A percentile compares a stretch with the other conserved stretches of the same genome.
Evolutionary conservation across 352 stramenopile genomes (phyloP).

Genomic region (Globisporangium sylvaticum): DNA sequence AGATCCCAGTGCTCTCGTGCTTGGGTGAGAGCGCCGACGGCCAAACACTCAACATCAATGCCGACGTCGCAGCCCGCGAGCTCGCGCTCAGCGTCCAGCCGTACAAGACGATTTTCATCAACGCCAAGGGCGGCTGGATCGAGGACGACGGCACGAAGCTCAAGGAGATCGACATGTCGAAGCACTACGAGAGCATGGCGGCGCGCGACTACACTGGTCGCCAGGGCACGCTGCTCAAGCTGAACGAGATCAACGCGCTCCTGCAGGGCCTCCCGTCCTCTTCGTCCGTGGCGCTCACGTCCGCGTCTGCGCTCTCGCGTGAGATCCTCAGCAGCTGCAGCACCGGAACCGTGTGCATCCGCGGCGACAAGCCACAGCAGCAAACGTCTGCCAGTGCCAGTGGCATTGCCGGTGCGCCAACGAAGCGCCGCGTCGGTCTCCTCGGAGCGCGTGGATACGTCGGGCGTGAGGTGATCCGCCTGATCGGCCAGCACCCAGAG

Average conservation of each 20-base stretch:
- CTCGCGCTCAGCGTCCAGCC: slow-evolving; percentile 79
- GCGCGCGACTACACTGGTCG: slow-evolving; percentile 82
- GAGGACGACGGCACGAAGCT: slow-evolving; percentile 84
- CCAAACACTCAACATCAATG: slow-evolving; percentile 89
- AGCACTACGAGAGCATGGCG: slow-evolving; percentile 76
- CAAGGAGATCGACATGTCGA: slow-evolving; percentile 76
- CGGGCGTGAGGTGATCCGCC: slow-evolving; percentile 80
- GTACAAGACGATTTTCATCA: slow-evolving; percentile 88
- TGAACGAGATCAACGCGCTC: slow-evolving; percentile 88
- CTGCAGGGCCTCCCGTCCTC: slow-evolving; percentile 68
- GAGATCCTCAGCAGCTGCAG: slow-evolving; percentile 87
- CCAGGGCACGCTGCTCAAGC: slow-evolving; percentile 89
- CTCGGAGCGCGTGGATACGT: slow-evolving; percentile 86
- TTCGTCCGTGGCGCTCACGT: slow-evolving; percentile 86
- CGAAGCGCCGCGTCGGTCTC: slow-evolving; percentile 80
- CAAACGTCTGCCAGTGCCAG: slow-evolving; percentile 15
- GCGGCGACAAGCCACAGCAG: slow-evolving; percentile 33
- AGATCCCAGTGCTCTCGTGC: slow-evolving; percentile 86
- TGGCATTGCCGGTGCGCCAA: slow-evolving; percentile 18
- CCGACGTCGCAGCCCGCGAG: slow-evolving; percentile 79
- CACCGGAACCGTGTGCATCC: slow-evolving; percentile 79
- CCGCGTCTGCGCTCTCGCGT: slow-evolving; percentile 65
- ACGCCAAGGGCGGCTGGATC: slow-evolving; percentile 86
- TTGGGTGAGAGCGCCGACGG: slow-evolving; percentile 69
- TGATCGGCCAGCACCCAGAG: slow-evolving; percentile 72